Percentiles rank a stretch among this genome's conserved stretches.
Evolutionary conservation across 2,329 filamentous ascomycete species (phyloP).

Genomic region (Trichophyton simii): DNA sequence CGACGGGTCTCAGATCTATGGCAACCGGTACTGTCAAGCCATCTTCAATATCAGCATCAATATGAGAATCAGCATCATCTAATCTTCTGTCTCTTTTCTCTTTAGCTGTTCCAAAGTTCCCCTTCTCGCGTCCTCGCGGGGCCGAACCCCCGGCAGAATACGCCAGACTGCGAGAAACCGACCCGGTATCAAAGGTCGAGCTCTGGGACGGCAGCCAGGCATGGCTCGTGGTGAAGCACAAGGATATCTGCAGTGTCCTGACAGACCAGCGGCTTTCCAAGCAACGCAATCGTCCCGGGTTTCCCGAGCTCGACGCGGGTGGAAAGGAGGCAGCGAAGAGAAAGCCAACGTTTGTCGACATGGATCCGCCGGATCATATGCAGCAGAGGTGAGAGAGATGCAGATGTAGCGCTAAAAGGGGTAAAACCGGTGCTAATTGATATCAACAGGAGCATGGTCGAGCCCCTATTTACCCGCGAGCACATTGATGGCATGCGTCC

Average conservation of each 20-base stretch:
- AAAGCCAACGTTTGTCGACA: slow-evolving; percentile 41
- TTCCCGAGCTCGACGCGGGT: slow-evolving; percentile 37
- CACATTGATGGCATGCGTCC: slow-evolving; percentile 32
- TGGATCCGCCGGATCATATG: slow-evolving; percentile 40
- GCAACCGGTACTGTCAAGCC: neutral
- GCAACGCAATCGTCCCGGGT: slow-evolving; percentile 33
- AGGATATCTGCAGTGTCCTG: slow-evolving; percentile 35
- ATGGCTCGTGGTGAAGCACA: slow-evolving; percentile 39
- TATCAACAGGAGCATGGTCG: slow-evolving; percentile 33
- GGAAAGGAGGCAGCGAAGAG: slow-evolving; percentile 39
- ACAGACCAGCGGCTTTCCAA: slow-evolving; percentile 38
- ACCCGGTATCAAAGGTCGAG: slow-evolving; percentile 35
- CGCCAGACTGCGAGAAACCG: slow-evolving; percentile 31
- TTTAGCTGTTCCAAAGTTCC: slow-evolving; percentile 20
- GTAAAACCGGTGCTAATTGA: neutral
- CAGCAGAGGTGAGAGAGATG: slow-evolving; percentile 27
- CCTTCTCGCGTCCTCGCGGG: slow-evolving; percentile 29
- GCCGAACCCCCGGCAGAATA: slow-evolving; percentile 36
- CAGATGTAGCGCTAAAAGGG: neutral
- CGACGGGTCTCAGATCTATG: neutral
- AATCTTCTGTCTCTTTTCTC: no score
- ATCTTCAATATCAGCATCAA: neutral
- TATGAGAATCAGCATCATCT: neutral
- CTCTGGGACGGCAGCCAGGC: slow-evolving; percentile 37
- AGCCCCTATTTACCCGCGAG: slow-evolving; percentile 31